phyloP scores from a whole-genome alignment of 2,329 filamentous ascomycete species.

The Fusarium chuoi region DNA sequence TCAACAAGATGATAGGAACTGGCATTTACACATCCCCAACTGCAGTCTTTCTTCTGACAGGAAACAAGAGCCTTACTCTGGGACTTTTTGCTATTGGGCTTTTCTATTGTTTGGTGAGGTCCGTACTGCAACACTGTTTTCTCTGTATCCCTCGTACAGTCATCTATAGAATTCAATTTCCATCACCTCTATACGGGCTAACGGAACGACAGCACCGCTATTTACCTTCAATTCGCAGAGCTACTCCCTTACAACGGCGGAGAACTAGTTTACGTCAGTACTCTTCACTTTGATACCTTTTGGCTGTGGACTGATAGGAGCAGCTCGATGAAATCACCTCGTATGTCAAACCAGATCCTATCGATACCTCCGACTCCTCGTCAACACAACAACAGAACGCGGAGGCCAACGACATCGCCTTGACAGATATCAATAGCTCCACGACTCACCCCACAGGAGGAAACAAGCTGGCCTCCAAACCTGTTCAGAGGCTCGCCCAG shows the following conservation, averaged over 20 bases:
- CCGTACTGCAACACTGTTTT: too few relatives aligned
- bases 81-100: neutral
- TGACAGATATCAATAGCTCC: too few relatives aligned
- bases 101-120: neutral
- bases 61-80: neutral
- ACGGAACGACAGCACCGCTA: neutral
- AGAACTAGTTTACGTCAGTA: neutral
- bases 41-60: neutral
- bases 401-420: too few relatives aligned
- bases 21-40: neutral
- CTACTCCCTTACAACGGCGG: neutral
- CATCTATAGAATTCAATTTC: too few relatives aligned
- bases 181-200: too few relatives aligned
- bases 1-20: neutral
- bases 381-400: neutral
- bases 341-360: neutral
- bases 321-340: neutral
- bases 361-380: neutral
- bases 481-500: neutral
- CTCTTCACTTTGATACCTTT: too few relatives aligned
- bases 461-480: accelerated
- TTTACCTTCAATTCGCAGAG: neutral
- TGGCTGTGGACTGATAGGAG: neutral
- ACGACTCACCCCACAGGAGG: too few relatives aligned
- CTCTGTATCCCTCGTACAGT: too few relatives aligned